Evolutionary conservation across 2,329 filamentous ascomycete genomes (phyloP), one percentile per base, ranked within the genome.

Genomic region (Aspergillus sp.): DNA sequence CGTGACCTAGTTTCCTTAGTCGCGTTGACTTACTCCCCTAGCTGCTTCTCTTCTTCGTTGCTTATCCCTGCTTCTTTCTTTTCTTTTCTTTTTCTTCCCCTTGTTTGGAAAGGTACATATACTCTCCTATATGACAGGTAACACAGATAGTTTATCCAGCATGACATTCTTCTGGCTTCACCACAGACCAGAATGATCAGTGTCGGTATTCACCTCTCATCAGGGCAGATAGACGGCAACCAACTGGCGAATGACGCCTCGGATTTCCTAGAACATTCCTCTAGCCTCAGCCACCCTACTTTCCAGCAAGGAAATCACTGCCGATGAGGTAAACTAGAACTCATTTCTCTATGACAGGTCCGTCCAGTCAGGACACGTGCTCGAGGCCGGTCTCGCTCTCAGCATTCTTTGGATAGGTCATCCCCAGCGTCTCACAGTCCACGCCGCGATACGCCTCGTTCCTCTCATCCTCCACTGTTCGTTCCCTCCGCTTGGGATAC

Each of bases 401-500:
- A 30, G 47, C n/a, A 30, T 50, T 50, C 30, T n/a, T 15, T 50
- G 27, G 47, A 50, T 50, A 30, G 15, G n/a, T 50, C 47, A 50
- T 25, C 23, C 47, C 47, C 25, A 30, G 47, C 25, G 25, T 27
- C 47, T 50, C 47, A 11, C 23, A 13, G 25, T n/a, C 47, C 47
- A 50, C 47, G 47, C 47, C 25, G 47, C n/a, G 6, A 32, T 32
- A 17, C 25, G 25, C 36, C 55, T 61, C 60, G 49, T 59, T 58
- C 56, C 69, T 64, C 47, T 65, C 69, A 8, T 67, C 65, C 47
- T 72, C 68, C 44, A 73, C 61, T 2, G 64, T 69, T 32, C 64
- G 64, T 19, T 67, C 63, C 61, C 68, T 72, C 17, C 68, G 66
- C 60, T 73, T 71, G 0, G 71, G 70, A 27, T 71, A 71, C 49